These are phyloP conservation scores for Pilaira anomala DNA, from an alignment of 192 early-diverging fungal genomes.

Conservation along the genomic window DNA sequence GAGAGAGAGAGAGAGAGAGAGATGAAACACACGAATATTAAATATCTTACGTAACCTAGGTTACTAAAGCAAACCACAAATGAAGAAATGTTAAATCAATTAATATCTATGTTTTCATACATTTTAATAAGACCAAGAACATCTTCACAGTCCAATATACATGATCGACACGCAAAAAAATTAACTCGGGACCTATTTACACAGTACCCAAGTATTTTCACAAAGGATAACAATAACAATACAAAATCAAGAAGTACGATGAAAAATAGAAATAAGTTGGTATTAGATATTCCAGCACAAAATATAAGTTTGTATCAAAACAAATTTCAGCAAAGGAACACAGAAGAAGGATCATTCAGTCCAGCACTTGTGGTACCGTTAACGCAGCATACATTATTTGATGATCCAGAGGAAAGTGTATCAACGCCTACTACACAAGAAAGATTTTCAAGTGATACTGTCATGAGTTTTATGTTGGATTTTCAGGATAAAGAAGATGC, in stretches of 20 bases:
- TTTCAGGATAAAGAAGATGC: conserved; percentile 2
- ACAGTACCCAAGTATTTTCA: conserved; percentile 41
- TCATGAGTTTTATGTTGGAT: background rate
- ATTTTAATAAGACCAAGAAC: conserved; percentile 44
- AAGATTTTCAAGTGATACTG: background rate
- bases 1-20: background rate
- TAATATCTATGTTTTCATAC: conserved; percentile 40
- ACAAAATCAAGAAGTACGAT: background rate
- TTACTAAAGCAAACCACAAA: conserved; percentile 16
- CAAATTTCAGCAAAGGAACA: background rate
- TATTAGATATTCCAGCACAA: background rate
- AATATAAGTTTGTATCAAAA: background rate
- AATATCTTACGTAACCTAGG: background rate
- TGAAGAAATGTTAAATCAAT: conserved; percentile 27
- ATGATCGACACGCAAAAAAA: conserved; percentile 45
- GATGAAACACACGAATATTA: background rate
- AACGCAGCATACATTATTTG: background rate
- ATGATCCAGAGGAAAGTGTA: conserved; percentile 3
- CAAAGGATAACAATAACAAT: conserved; percentile 10
- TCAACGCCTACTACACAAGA: background rate
- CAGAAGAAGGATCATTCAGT: background rate
- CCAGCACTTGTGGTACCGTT: background rate
- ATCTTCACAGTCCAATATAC: conserved; percentile 37
- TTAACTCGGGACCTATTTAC: conserved; percentile 45
- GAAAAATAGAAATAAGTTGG: background rate